Evolutionary conservation across 75 land plant species (phyloP).

Genomic region (Sequoia sempervirens): DNA sequence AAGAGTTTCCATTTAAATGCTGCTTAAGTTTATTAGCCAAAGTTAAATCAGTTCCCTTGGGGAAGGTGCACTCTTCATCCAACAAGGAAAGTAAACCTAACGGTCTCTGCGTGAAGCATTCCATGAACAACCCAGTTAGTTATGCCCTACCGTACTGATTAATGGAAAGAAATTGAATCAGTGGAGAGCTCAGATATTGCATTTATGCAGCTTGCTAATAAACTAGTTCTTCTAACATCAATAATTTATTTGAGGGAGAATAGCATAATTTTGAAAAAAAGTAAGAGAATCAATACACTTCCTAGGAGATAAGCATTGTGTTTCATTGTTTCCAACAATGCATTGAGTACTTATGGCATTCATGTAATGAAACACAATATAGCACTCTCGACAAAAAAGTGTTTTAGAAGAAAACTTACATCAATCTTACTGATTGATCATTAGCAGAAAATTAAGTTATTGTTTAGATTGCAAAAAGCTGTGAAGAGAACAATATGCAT

Average conservation of each 20-base stretch:
- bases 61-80: slow-evolving; percentile 90
- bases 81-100: slow-evolving; percentile 73
- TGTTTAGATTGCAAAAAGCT: not conserved
- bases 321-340: not conserved
- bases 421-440: not conserved
- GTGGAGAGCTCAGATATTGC: not conserved
- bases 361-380: not conserved
- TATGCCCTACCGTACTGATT: not conserved
- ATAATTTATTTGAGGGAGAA: not conserved
- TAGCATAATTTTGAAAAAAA: not conserved
- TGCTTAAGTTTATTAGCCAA: slow-evolving; percentile 85
- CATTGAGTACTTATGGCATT: not conserved
- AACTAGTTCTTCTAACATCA: not conserved
- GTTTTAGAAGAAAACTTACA: not conserved
- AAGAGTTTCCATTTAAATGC: slow-evolving; percentile 55
- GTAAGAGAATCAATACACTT: not conserved
- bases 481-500: not conserved
- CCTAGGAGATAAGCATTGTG: not conserved
- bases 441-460: not conserved
- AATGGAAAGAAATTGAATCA: not conserved
- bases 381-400: not conserved
- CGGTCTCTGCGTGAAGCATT: slow-evolving; percentile 68
- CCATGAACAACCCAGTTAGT: not conserved
- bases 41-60: slow-evolving; percentile 80
- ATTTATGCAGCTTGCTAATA: not conserved